Base-by-base conservation (phyloP, 352 stramenopile species). In the Blastocystis sp. region DNA sequence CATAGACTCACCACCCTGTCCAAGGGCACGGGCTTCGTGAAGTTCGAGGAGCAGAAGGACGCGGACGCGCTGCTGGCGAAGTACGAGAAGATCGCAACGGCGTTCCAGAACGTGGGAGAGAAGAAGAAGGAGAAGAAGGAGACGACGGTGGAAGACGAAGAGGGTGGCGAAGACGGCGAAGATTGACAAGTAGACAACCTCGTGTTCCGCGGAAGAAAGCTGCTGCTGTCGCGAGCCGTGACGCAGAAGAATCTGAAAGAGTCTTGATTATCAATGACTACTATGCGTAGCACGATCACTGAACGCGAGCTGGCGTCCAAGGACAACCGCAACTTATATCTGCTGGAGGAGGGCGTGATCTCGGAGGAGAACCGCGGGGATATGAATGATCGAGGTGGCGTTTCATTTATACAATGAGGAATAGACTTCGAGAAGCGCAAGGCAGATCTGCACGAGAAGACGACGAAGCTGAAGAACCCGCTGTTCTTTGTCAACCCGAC, bases 401-500 rank as follows among this genome's bases (percentile, higher is more conserved):
- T 21, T 89, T 66, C 68, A 89, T 11, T 89, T 89, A 28, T 10
- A 19, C 71, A 87, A 66, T 82, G 74, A 66, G 87, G 90, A 81
- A 92, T 93, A 89, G 96, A 98, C 90, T 95, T 98, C 82, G 92
- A 96, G 54, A 98, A 98, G 90, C 92, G 96, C 54, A 93, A 95
- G 61, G 91, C 92, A 38, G 95, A 95, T 1, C 94, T 96, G 87
- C 91, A 93, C 57, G 95, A 98, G 84, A 98, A 98, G 91, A 97
- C 96, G 90, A 93, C 94, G 52, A 98, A 98, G 91, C 92, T 98
- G 42, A 95, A 97, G 89, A 97, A 97, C 87, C 96, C 96, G 6
- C 92, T 98, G 61, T 98, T 98, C 90, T 98, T 98, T 89, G 95
- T 98, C 76, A 98, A 96, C 89, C 95, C 96, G 1, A 90, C 93